Base-by-base conservation (phyloP, 1,284 basidiomycete genomes). In the Ustilago sp. region DNA sequence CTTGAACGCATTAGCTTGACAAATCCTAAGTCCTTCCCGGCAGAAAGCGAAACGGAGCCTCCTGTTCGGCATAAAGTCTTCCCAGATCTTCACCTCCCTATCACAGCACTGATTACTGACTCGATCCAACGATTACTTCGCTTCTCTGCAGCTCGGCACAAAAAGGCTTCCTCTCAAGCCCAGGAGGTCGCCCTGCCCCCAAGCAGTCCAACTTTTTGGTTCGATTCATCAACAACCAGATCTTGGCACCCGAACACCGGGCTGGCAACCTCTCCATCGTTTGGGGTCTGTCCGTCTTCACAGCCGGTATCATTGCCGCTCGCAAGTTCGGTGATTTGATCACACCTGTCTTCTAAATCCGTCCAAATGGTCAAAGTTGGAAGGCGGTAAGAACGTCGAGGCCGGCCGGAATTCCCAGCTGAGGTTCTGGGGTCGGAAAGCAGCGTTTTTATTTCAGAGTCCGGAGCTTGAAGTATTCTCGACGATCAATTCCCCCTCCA, bases 211-310 rank as follows among this genome's bases (percentile, higher is more conserved):
- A 74, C 74, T 77, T 74, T 47, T 55, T 82, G 31, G 17, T 60
- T 4, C 65, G 74, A 15, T 81, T 83, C 69, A 74, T 77, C 71
- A 63, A 72, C 64, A 60, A 54, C 8, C 71, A 85, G 63, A 78
- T 85, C 59, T 64, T 75, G 50, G 66, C 79, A 8, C 81, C 83
- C 38, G 81, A 82, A 64, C 82, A 84, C 70, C 68, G 76, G n/a
- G 57, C 75, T 7, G 82, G 83, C 12, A 85, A 85, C 73, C 57
- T 83, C 51, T 68, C 79, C 19, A 65, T 85, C 50, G 65, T 68
- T 12, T 85, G 80, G 81, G 81, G 81, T 51, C 36, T 82, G 32
- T 43, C 55, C 48, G 74, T 85, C 53, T 84, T 84, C 65, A 75
- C 76, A 3, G 74, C 64, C 1, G 80, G 82, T 43, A 75, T 85